Percentiles rank a stretch among this genome's conserved stretches.
These are phyloP conservation scores for Ophiostoma quercus DNA, from an alignment of 2,329 filamentous ascomycete species.

Conservation along the genomic window DNA sequence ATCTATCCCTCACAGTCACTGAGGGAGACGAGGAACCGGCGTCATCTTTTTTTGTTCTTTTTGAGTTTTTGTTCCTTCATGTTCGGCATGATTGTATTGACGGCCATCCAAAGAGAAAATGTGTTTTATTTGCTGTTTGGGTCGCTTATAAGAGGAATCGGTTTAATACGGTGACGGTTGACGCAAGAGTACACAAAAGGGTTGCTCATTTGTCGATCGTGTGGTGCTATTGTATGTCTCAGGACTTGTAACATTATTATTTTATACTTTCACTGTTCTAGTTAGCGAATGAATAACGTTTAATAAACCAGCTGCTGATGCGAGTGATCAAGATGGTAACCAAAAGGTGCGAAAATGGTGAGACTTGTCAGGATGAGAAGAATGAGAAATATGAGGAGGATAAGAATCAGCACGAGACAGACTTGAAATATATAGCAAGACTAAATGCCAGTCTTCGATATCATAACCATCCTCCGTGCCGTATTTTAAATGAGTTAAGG, in stretches of 20 bases:
- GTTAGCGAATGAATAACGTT: conserved; percentile 12
- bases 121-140: background rate
- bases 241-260: conserved; percentile 9
- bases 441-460: background rate
- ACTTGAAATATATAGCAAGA: background rate
- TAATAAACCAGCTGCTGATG: background rate
- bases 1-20: background rate
- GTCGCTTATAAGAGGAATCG: background rate
- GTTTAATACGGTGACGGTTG: background rate
- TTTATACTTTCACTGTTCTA: background rate
- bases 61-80: background rate
- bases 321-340: background rate
- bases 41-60: background rate
- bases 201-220: background rate
- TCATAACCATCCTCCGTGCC: background rate
- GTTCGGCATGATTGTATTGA: background rate
- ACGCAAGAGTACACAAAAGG: background rate
- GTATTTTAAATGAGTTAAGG: background rate
- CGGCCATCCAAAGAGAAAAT: background rate
- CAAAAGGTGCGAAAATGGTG: no score
- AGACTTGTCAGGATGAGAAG: no score
- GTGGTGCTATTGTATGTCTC: background rate
- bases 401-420: background rate
- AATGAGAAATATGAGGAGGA: background rate
- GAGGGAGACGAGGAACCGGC: background rate